Evolutionary conservation across 1,284 basidiomycete species (phyloP).

Genomic region (Phellopilus nigrolimitatus): DNA sequence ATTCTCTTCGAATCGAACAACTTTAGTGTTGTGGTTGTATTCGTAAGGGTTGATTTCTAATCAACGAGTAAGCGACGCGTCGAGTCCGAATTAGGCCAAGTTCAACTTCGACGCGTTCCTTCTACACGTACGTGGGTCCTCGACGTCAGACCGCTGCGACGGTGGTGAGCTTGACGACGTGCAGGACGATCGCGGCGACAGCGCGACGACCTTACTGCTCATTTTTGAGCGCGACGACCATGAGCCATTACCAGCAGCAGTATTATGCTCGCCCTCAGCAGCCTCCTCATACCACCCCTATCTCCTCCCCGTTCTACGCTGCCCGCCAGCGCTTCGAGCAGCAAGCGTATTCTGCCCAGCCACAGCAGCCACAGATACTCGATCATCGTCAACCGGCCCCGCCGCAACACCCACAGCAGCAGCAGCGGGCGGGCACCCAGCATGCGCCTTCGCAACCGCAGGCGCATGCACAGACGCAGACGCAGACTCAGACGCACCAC

Average conservation of each 20-base stretch:
- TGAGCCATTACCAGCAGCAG: constrained; percentile 17
- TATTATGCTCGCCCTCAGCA: constrained; percentile 4
- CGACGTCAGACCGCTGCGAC: not conserved
- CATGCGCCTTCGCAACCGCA: constrained; percentile 10
- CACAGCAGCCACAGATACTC: not conserved
- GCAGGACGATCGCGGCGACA: not conserved
- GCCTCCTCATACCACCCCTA: constrained; percentile 3
- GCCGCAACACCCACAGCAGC: too few relatives aligned
- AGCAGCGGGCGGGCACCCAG: not conserved
- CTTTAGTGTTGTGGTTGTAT: not conserved
- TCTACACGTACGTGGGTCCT: not conserved
- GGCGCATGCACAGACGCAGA: not conserved
- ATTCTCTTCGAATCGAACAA: not conserved
- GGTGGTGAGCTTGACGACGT: not conserved
- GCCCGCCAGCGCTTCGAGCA: constrained; percentile 17
- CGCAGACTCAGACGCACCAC: constrained; percentile 10
- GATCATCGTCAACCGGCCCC: constrained; percentile 2
- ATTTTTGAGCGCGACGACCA: not conserved
- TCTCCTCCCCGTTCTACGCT: constrained; percentile 12
- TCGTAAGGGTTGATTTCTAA: not conserved
- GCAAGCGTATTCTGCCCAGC: not conserved
- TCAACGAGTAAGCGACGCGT: not conserved
- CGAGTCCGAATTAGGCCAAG: not conserved
- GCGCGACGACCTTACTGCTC: not conserved
- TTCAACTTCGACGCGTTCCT: not conserved